A percentile compares a stretch with the other conserved stretches of the same genome.
phyloP scores from a whole-genome alignment of 2,329 filamentous ascomycete species.

The Penicillium sp. region DNA sequence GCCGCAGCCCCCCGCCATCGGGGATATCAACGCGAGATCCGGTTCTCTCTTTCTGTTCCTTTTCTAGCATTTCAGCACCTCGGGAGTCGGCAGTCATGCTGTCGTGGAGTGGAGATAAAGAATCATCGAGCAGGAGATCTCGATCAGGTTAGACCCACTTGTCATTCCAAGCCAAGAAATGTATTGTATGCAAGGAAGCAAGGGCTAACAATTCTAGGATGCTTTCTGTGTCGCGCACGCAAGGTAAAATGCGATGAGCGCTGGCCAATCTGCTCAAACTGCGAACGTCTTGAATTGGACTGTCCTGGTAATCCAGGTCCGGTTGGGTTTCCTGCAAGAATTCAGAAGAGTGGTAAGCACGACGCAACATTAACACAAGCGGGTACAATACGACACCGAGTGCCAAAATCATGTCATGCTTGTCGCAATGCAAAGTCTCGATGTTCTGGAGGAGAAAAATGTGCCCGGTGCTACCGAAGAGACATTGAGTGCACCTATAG shows the following conservation, averaged over 20 bases:
- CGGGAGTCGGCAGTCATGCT: constrained; percentile 9
- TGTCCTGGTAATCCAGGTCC: constrained; percentile 14
- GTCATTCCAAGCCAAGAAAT: background rate
- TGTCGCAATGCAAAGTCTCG: constrained; percentile 20
- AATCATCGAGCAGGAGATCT: constrained; percentile 9
- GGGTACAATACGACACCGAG: constrained; percentile 18
- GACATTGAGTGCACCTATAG: constrained; percentile 16
- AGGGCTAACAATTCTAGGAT: constrained; percentile 9
- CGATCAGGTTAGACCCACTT: constrained; percentile 14
- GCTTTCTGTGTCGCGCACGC: constrained; percentile 16
- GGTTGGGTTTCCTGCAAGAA: background rate
- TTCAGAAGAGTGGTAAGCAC: background rate
- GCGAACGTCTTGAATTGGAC: constrained; percentile 14
- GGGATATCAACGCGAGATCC: constrained; percentile 18
- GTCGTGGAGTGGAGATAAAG: constrained; percentile 10
- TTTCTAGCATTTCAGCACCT: background rate
- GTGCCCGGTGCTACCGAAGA: constrained; percentile 14
- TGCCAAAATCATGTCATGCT: constrained; percentile 17
- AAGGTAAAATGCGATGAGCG: constrained; percentile 20
- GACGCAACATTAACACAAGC: constrained; percentile 17
- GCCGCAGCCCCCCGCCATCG: constrained; percentile 10
- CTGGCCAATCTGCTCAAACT: constrained; percentile 15
- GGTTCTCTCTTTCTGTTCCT: background rate
- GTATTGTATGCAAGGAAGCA: no score
- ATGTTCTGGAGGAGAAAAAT: constrained; percentile 16